Conservation (phyloP, 352 stramenopile genomes). For the Poterioochromonas sp. region DNA sequence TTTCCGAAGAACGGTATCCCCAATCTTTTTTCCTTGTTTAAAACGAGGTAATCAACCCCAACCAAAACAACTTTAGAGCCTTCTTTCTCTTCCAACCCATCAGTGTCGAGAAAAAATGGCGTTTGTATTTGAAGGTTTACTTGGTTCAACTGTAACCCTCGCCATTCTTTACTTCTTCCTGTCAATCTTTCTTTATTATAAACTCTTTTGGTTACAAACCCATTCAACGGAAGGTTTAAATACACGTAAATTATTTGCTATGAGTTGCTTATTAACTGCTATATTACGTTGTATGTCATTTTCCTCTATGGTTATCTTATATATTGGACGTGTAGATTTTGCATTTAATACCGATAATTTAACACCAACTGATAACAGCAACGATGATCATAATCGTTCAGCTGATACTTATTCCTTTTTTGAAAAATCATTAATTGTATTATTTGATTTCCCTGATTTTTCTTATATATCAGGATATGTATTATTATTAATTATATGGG, state of each 20-base stretch:
- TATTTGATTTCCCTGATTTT: constrained; percentile 83
- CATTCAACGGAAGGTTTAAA: neutral
- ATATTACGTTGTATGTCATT: constrained; percentile 27
- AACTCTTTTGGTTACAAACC: constrained; percentile 13
- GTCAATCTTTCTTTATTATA: neutral
- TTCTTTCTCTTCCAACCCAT: no score
- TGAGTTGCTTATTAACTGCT: constrained; percentile 14
- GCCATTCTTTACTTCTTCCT: neutral
- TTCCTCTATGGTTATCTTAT: neutral
- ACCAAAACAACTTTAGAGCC: no score
- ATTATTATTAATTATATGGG: constrained; percentile 75
- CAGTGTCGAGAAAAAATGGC: no score
- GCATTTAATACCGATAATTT: neutral
- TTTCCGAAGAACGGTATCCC: no score
- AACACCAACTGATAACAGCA: neutral
- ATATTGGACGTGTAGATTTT: neutral
- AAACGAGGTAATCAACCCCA: no score
- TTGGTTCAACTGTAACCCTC: neutral
- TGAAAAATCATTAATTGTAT: constrained; percentile 45
- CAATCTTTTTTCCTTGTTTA: no score
- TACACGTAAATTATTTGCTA: constrained; percentile 30
- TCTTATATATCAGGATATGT: constrained; percentile 76
- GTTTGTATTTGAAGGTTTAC: constrained; percentile 26
- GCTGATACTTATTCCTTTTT: constrained; percentile 2
- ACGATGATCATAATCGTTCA: neutral